Conservation (phyloP, 208 protist species). For the Porcisia deanei region DNA sequence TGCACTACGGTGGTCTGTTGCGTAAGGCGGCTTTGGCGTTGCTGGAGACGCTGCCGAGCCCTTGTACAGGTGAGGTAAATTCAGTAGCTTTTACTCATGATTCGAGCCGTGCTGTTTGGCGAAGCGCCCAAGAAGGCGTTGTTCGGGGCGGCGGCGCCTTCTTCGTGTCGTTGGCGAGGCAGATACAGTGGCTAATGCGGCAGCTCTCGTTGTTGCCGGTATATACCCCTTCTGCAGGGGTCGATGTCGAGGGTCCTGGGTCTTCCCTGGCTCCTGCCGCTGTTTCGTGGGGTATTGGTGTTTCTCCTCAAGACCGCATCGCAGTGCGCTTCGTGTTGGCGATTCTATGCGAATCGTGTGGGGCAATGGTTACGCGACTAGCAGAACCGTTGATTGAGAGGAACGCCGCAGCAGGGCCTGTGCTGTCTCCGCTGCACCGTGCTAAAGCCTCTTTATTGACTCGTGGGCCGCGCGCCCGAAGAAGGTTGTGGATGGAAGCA, state of each 20-base stretch:
- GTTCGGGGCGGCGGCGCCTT: constrained; percentile 55
- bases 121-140: constrained; percentile 13
- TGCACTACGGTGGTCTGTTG: constrained; percentile 28
- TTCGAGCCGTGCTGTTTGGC: not conserved
- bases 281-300: not conserved
- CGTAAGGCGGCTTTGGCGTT: constrained; percentile 28
- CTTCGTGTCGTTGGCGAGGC: constrained; percentile 35
- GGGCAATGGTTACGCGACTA: constrained; percentile 34
- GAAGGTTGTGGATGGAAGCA: constrained; percentile 36
- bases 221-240: not conserved
- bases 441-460: not conserved
- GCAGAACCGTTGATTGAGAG: constrained; percentile 24
- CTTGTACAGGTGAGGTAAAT: not conserved
- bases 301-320: not conserved
- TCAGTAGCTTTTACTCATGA: not conserved
- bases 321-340: constrained; percentile 34
- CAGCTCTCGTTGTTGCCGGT: constrained; percentile 1
- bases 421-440: not conserved
- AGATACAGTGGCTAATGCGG: constrained; percentile 13
- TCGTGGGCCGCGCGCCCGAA: constrained; percentile 31
- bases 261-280: not conserved
- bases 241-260: not conserved
- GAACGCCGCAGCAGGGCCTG: not conserved
- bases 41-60: constrained; percentile 23
- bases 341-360: constrained; percentile 34